Conservation (phyloP, 2,329 filamentous ascomycete genomes). For the Chrysoporthe puriensis region DNA sequence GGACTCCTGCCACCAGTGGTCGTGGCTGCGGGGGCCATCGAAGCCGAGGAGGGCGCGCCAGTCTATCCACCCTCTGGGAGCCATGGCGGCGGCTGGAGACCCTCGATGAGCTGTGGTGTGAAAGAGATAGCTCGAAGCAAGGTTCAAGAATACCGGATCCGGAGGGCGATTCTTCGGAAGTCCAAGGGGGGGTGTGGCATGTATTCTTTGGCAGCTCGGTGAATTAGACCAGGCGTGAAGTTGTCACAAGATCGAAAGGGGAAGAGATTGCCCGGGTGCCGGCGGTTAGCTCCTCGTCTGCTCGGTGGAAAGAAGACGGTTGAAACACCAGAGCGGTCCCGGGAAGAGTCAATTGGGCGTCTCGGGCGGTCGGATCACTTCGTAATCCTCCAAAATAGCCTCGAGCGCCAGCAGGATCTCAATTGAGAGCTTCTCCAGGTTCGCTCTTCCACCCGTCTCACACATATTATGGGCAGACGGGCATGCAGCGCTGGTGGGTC, state of each 20-base stretch:
- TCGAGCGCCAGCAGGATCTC: background rate
- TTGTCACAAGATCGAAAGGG: slow-evolving; percentile 1
- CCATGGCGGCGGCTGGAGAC: slow-evolving; percentile 18
- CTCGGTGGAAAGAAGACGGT: background rate
- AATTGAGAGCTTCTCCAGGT: background rate
- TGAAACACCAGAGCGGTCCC: background rate
- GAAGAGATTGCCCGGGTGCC: background rate
- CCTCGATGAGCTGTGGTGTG: background rate
- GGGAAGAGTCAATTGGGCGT: background rate
- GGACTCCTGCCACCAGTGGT: slow-evolving; percentile 47
- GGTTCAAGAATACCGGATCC: background rate
- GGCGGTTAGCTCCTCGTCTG: background rate
- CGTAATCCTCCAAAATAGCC: background rate
- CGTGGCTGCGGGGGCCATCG: slow-evolving; percentile 39
- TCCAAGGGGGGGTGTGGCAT: background rate
- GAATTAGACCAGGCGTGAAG: background rate
- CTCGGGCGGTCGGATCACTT: background rate
- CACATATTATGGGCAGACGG: background rate
- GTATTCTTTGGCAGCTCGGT: background rate
- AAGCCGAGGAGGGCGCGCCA: slow-evolving; percentile 41
- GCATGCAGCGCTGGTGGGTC: background rate
- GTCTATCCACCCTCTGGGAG: slow-evolving; percentile 28
- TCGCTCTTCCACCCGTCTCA: background rate
- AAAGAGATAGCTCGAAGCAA: background rate
- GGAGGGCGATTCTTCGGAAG: too few relatives aligned